These are phyloP conservation scores for Discostella stelligeroides DNA, from an alignment of 108 stramenopile genomes.

Conservation along the genomic window DNA sequence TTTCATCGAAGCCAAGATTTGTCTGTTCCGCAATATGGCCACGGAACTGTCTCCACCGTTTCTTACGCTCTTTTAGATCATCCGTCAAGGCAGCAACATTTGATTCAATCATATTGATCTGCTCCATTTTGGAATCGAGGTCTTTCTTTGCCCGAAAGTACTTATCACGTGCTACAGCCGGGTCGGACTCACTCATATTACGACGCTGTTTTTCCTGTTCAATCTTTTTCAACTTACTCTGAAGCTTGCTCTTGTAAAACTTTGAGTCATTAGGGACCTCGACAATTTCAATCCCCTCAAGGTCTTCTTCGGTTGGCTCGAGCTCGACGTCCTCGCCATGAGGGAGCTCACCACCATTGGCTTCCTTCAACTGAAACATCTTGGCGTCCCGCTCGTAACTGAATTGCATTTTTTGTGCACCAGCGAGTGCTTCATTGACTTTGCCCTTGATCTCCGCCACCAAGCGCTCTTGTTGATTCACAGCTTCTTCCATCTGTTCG, in stretches of 20 bases:
- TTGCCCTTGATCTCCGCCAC: conserved; percentile 60
- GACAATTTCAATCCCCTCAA: conserved; percentile 62
- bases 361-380: conserved; percentile 22
- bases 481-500: conserved; percentile 20
- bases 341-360: conserved; percentile 17
- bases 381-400: conserved; percentile 15
- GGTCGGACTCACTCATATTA: conserved; percentile 58
- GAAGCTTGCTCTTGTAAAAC: conserved; percentile 58
- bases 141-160: conserved; percentile 64
- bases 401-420: conserved; percentile 29
- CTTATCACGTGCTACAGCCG: conserved; percentile 69
- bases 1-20: conserved; percentile 69
- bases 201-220: conserved; percentile 64
- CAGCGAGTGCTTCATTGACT: conserved; percentile 37
- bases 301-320: conserved; percentile 70
- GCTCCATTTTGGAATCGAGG: conserved; percentile 58
- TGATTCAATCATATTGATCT: conserved; percentile 53
- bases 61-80: conserved; percentile 58
- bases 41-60: conserved; percentile 64
- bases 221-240: conserved; percentile 50
- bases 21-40: conserved; percentile 65
- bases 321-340: conserved; percentile 28
- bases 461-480: conserved; percentile 53
- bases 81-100: conserved; percentile 34
- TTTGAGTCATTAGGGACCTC: conserved; percentile 43